Evolutionary conservation across 163 green algal genomes (phyloP).

Genomic region (Smithsoniella earleae): DNA sequence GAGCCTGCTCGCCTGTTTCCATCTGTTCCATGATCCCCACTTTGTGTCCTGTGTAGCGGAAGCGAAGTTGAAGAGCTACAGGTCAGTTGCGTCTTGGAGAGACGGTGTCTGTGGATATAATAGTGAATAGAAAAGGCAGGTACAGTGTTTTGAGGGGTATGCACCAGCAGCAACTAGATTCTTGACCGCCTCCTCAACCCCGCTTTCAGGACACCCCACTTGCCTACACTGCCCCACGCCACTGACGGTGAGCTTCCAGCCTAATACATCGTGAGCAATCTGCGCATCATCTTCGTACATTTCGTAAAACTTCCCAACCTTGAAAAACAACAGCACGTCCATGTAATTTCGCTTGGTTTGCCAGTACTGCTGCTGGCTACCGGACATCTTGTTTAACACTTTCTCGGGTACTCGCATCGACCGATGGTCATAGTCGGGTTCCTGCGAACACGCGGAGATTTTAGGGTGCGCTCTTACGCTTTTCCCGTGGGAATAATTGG

Average conservation of each 20-base stretch:
- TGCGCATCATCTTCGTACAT: slow-evolving; percentile 32
- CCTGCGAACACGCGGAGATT: neutral
- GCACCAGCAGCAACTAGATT: slow-evolving; percentile 4
- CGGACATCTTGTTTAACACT: neutral
- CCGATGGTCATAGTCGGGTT: neutral
- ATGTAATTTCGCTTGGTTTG: slow-evolving; percentile 12
- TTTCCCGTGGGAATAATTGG: neutral
- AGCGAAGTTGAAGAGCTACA: no score
- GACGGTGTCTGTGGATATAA: no score
- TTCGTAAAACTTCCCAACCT: slow-evolving; percentile 33
- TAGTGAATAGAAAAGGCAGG: no score
- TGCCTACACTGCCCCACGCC: slow-evolving; percentile 30
- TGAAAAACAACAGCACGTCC: slow-evolving; percentile 32
- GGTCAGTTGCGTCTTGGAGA: no score
- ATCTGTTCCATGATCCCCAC: slow-evolving; percentile 32
- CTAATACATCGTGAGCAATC: slow-evolving; percentile 16
- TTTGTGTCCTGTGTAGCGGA: slow-evolving; percentile 32
- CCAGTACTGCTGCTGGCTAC: slow-evolving; percentile 31
- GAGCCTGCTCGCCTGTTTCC: slow-evolving; percentile 22
- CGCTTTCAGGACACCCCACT: slow-evolving; percentile 3
- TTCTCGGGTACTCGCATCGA: neutral
- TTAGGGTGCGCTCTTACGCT: neutral
- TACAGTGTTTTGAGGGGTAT: no score
- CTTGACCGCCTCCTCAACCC: neutral
- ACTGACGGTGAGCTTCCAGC: slow-evolving; percentile 26